Evolutionary conservation across 2,329 filamentous ascomycete species (phyloP).

Genomic region (Chaetothyriales sp.): DNA sequence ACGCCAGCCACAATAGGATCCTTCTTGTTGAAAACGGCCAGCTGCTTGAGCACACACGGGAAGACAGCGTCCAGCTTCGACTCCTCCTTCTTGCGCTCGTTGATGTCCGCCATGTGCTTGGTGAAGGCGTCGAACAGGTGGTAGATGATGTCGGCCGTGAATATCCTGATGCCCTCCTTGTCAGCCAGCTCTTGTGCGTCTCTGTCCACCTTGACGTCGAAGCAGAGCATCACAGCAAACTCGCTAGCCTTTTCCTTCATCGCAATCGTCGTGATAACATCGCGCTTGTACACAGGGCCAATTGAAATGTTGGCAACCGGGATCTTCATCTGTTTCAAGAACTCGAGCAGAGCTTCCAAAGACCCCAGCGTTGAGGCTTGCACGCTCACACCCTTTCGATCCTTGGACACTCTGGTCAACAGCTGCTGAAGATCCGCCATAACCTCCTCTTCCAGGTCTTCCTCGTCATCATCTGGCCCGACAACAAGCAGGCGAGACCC

Average conservation of each 20-base stretch:
- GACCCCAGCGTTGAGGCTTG: constrained; percentile 96
- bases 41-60: constrained; percentile 76
- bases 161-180: constrained; percentile 90
- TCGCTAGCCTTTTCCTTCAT: constrained; percentile 95
- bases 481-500: constrained; percentile 90
- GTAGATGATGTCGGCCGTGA: constrained; percentile 98
- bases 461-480: constrained; percentile 88
- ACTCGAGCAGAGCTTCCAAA: constrained; percentile 87
- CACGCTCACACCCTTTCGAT: constrained; percentile 86
- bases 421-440: constrained; percentile 86
- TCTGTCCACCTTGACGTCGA: constrained; percentile 98
- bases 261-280: constrained; percentile 81
- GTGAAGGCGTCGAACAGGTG: constrained; percentile 96
- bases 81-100: constrained; percentile 89
- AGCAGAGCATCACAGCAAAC: constrained; percentile 97
- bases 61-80: constrained; percentile 92
- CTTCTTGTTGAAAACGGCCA: constrained; percentile 98
- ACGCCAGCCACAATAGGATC: constrained; percentile 88
- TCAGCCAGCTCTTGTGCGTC: constrained; percentile 84
- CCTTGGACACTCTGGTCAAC: constrained; percentile 79
- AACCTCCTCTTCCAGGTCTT: constrained; percentile 90
- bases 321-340: constrained; percentile 90
- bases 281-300: constrained; percentile 92
- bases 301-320: constrained; percentile 95
- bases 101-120: constrained; percentile 75